A percentile compares a stretch with the other conserved stretches of the same genome.
phyloP scores from a whole-genome alignment of 2,329 filamentous ascomycete species.

The Colletotrichum gloeosporioides region DNA sequence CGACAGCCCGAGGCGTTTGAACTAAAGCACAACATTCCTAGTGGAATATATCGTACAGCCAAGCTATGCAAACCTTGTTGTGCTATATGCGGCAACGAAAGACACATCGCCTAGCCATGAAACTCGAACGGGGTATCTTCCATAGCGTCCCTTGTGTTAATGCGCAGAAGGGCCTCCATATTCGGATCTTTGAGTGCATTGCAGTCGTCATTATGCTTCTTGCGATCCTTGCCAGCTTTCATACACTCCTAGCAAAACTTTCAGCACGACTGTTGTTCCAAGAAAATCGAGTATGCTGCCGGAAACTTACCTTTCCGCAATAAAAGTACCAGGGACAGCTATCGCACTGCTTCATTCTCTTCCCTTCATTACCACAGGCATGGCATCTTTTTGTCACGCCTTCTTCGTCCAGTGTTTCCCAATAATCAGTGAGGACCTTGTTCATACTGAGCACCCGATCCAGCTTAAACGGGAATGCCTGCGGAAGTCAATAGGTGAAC shows the following conservation, averaged over 20 bases:
- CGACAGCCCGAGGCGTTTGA: fast-evolving
- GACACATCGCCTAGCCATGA: background rate
- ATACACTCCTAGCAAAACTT: background rate
- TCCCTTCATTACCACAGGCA: background rate
- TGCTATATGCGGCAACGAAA: background rate
- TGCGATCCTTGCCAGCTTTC: background rate
- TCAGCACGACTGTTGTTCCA: background rate
- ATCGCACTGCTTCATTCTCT: background rate
- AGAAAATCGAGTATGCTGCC: background rate
- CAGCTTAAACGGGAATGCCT: background rate
- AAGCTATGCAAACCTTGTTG: background rate
- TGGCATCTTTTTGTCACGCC: background rate
- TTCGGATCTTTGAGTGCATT: background rate
- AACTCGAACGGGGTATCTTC: background rate
- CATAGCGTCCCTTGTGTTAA: background rate
- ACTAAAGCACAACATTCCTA: background rate
- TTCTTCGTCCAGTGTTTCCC: background rate
- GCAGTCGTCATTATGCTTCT: background rate
- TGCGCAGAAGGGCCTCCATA: background rate
- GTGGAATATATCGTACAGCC: background rate
- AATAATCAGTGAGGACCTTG: background rate
- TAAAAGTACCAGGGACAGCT: background rate
- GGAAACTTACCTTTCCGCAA: background rate
- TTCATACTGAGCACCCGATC: background rate
- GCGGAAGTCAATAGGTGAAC: background rate